A percentile compares a stretch with the other conserved stretches of the same genome.
These are phyloP conservation scores for Hemerocallis citrina DNA, from an alignment of 106 monocot genomes.

Conservation along the genomic window DNA sequence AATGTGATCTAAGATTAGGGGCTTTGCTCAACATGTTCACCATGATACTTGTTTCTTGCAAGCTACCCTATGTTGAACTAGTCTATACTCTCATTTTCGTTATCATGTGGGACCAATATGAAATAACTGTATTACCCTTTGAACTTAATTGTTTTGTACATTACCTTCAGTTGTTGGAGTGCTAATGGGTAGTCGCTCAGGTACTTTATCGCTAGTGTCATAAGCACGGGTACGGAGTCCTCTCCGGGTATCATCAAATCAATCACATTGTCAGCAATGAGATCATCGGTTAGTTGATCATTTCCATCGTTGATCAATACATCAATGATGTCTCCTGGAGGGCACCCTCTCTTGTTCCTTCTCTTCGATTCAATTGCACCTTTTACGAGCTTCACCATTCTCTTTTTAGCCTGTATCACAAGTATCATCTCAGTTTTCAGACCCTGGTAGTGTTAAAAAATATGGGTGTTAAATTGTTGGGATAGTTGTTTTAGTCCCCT, in stretches of 20 bases:
- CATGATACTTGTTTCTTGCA: no score
- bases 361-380: slow-evolving; percentile 40
- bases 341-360: slow-evolving; percentile 4
- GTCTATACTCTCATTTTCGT: no score
- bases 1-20: no score
- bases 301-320: slow-evolving; percentile 33
- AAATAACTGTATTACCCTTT: no score
- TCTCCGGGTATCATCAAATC: slow-evolving; percentile 9
- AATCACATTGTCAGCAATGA: slow-evolving; percentile 61
- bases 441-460: no score
- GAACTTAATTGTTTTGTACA: no score
- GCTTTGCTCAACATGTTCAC: no score
- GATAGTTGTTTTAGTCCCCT: no score
- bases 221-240: slow-evolving; percentile 77
- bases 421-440: slow-evolving; percentile 19
- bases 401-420: slow-evolving; percentile 11
- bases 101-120: no score
- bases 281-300: slow-evolving; percentile 37
- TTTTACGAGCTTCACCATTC: slow-evolving; percentile 9
- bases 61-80: no score
- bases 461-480: no score
- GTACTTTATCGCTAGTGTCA: slow-evolving; percentile 73
- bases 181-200: slow-evolving; percentile 73
- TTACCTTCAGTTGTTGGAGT: slow-evolving; percentile 64
- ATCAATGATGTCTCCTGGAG: slow-evolving; percentile 41